Percentiles rank a stretch among this genome's conserved stretches.
These are phyloP conservation scores for Adansonia madagascariensis DNA, from an alignment of 441 rosid genomes.

Conservation along the genomic window DNA sequence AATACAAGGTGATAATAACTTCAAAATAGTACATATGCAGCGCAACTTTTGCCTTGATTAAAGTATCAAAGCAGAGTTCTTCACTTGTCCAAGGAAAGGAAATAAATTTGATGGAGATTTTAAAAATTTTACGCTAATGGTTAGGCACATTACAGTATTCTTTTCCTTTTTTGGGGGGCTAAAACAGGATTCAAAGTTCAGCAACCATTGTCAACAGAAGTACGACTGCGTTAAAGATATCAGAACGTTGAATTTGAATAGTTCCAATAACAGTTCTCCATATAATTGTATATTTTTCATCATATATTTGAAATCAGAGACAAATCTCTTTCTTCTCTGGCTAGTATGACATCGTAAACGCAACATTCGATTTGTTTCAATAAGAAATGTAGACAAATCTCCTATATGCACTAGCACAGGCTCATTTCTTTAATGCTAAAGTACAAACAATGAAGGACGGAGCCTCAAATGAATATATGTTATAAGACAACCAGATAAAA, in stretches of 20 bases:
- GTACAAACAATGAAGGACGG: not conserved
- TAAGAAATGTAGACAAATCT: no score
- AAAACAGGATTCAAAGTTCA: not conserved
- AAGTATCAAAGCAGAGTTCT: not conserved
- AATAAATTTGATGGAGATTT: not conserved
- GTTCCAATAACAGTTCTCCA: constrained; percentile 3
- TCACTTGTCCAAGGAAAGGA: not conserved
- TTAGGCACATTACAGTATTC: not conserved
- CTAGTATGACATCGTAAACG: constrained; percentile 1
- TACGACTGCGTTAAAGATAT: not conserved
- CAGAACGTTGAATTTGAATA: not conserved
- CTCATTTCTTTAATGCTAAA: not conserved
- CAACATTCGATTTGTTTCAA: not conserved
- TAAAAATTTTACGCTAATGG: not conserved
- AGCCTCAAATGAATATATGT: constrained; percentile 13
- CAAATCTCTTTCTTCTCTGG: not conserved
- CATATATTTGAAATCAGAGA: not conserved
- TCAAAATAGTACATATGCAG: not conserved
- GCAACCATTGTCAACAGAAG: not conserved
- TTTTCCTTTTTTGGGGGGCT: not conserved
- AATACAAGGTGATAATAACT: constrained; percentile 22
- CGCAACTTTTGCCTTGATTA: not conserved
- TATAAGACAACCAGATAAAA: not conserved
- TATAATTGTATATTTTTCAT: not conserved
- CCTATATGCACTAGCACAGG: not conserved